phyloP scores from a whole-genome alignment of 2,329 filamentous ascomycete species.

The Trichoderma sp. region DNA sequence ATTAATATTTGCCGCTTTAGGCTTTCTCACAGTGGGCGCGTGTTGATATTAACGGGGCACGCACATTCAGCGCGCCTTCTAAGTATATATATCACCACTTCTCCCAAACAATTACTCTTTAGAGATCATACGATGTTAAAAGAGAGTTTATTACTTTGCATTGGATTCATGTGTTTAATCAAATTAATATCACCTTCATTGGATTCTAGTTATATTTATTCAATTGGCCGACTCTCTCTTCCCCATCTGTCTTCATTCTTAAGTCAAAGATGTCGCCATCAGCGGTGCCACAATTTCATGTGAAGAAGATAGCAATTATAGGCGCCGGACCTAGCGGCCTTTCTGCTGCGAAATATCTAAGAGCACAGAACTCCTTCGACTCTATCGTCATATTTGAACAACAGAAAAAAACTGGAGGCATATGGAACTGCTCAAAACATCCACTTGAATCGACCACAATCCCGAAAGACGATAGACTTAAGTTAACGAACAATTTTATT shows the following conservation, averaged over 20 bases:
- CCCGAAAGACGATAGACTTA: conserved; percentile 42
- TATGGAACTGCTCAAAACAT: conserved; percentile 65
- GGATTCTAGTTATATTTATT: not conserved
- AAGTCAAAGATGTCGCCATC: not conserved
- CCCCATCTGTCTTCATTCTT: not conserved
- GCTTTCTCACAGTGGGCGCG: not conserved
- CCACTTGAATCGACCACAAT: conserved; percentile 49
- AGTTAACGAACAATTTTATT: conserved; percentile 67
- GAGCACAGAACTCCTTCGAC: conserved; percentile 65
- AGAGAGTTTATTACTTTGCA: not conserved
- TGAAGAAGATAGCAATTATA: conserved; percentile 70
- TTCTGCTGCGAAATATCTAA: conserved; percentile 77
- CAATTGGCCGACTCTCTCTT: not conserved
- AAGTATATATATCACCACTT: not conserved
- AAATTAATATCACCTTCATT: not conserved
- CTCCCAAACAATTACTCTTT: not conserved
- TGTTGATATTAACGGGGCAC: not conserved
- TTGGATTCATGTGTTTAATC: not conserved
- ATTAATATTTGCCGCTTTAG: not conserved
- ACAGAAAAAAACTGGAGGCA: conserved; percentile 70
- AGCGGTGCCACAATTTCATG: conserved; percentile 38
- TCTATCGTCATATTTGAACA: conserved; percentile 80
- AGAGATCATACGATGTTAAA: not conserved
- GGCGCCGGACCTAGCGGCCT: conserved; percentile 81
- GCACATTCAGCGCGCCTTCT: not conserved